Evolutionary conservation across 129 eudicot species (phyloP).

Genomic region (Ambrosia trifida): DNA sequence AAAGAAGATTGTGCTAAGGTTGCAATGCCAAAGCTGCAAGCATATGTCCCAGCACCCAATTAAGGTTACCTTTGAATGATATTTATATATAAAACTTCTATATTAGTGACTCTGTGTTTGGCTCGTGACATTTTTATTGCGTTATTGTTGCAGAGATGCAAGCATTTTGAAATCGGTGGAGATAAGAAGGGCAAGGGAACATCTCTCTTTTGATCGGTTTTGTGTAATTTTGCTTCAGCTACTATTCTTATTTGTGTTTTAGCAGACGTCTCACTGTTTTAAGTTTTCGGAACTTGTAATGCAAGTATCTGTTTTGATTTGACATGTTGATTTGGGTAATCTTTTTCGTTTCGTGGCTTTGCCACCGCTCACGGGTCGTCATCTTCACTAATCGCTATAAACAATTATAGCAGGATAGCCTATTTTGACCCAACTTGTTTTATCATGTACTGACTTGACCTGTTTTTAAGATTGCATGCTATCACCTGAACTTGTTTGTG

Average conservation of each 20-base stretch:
- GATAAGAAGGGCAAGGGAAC: conserved; percentile 51
- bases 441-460: no score
- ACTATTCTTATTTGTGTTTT: conserved; percentile 5
- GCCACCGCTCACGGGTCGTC: no score
- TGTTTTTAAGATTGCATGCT: no score
- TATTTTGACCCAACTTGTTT: no score
- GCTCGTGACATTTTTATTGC: background rate
- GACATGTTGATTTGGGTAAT: background rate
- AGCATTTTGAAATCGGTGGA: conserved; percentile 51
- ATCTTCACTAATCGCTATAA: no score
- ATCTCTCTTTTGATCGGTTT: conserved; percentile 33
- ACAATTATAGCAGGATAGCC: no score
- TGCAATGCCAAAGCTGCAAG: conserved; percentile 50
- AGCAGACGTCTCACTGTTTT: conserved; percentile 23
- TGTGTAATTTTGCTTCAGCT: conserved; percentile 22
- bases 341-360: no score
- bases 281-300: conserved; percentile 8
- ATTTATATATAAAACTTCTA: background rate
- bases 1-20: conserved; percentile 48
- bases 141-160: conserved; percentile 36
- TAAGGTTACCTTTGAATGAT: conserved; percentile 14
- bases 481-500: no score
- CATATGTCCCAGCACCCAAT: conserved; percentile 47
- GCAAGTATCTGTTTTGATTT: conserved; percentile 17
- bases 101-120: background rate